phyloP scores from a whole-genome alignment of 177 flowering plant genomes.

The Vitis hybrid region DNA sequence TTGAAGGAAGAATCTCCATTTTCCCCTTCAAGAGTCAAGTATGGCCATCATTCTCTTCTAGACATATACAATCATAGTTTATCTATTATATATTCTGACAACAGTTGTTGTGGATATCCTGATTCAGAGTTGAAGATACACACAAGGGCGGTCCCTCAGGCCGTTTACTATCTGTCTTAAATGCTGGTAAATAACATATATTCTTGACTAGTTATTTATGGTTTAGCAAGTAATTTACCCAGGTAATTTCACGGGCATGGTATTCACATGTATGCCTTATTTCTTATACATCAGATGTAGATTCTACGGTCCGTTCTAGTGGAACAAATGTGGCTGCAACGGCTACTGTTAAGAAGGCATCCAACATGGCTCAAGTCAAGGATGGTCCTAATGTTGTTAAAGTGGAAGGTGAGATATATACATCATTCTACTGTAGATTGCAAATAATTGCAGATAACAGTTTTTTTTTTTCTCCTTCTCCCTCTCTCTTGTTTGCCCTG shows the following conservation, averaged over 20 bases:
- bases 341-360: constrained; percentile 23
- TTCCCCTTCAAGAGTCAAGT: constrained; percentile 67
- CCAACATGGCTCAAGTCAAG: constrained; percentile 19
- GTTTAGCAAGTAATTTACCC: neutral
- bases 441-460: too few species aligned
- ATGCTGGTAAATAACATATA: constrained; percentile 25
- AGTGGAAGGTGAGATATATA: constrained; percentile 28
- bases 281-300: constrained; percentile 15
- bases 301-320: constrained; percentile 15
- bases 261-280: constrained; percentile 2
- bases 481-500: neutral
- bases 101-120: neutral
- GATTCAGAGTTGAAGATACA: constrained; percentile 37
- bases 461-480: too few species aligned
- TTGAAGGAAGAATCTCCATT: constrained; percentile 56
- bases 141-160: constrained; percentile 35
- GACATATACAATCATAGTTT: neutral
- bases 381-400: constrained; percentile 23
- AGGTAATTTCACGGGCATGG: neutral
- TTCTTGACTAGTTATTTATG: neutral
- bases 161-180: constrained; percentile 25
- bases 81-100: constrained; percentile 5
- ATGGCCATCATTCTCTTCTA: constrained; percentile 16
- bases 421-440: too few species aligned
- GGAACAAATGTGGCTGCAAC: constrained; percentile 12